Percentiles rank a stretch among this genome's conserved stretches.
These are phyloP conservation scores for Pythium coloratum DNA, from an alignment of 352 stramenopile genomes.

Conservation along the genomic window DNA sequence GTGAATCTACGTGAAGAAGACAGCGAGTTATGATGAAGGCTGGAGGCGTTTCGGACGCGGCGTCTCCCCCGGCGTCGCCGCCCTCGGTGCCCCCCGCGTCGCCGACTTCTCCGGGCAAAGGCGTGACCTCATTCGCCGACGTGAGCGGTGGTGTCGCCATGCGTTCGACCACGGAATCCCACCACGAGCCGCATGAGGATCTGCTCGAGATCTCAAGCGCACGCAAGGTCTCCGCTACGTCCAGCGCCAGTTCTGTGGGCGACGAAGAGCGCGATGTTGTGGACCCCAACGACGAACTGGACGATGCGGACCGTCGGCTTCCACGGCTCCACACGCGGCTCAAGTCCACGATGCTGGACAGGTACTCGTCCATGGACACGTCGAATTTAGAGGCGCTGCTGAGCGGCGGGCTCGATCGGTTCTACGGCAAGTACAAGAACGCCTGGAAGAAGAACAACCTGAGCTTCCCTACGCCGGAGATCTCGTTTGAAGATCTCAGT, in stretches of 20 bases:
- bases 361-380: constrained; percentile 43
- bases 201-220: constrained; percentile 19
- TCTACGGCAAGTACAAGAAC: constrained; percentile 47
- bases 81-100: background rate
- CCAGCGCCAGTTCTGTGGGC: constrained; percentile 16
- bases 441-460: constrained; percentile 49
- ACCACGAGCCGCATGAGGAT: constrained; percentile 1
- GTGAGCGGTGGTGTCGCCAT: constrained; percentile 11
- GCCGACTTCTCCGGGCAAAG: constrained; percentile 5
- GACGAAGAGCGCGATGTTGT: constrained; percentile 7
- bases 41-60: background rate
- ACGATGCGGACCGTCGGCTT: constrained; percentile 3
- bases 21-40: background rate
- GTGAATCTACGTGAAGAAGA: too few species aligned
- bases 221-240: constrained; percentile 19
- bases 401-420: constrained; percentile 54
- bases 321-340: constrained; percentile 16
- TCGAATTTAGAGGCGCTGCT: constrained; percentile 58
- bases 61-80: background rate
- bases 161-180: constrained; percentile 3
- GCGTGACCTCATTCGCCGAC: constrained; percentile 16
- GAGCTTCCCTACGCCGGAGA: constrained; percentile 54
- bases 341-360: constrained; percentile 28
- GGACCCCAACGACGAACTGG: constrained; percentile 1
- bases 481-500: constrained; percentile 57